A percentile compares a stretch with the other conserved stretches of the same genome.
Evolutionary conservation across 805 yeast genomes (phyloP).

Genomic region (Yarrowia sp.): DNA sequence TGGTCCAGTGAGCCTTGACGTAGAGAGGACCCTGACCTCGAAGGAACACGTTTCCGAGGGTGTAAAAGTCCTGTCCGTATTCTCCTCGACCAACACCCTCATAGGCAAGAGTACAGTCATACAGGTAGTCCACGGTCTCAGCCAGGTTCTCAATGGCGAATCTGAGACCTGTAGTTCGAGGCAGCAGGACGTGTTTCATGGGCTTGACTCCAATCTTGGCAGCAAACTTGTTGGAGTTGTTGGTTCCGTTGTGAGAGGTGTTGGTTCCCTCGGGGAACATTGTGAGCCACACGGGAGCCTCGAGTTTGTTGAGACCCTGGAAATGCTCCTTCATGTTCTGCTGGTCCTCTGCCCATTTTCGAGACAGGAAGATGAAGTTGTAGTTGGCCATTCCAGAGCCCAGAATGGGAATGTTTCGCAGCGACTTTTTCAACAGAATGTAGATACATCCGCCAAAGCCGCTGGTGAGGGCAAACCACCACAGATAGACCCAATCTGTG

Average conservation of each 20-base stretch:
- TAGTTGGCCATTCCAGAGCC: conserved; percentile 87
- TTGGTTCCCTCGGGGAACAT: conserved; percentile 97
- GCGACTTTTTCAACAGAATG: conserved; percentile 79
- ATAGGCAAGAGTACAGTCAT: conserved; percentile 86
- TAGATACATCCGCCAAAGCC: conserved; percentile 67
- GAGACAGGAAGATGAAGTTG: conserved; percentile 76
- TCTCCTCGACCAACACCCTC: conserved; percentile 66
- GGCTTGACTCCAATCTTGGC: conserved; percentile 54
- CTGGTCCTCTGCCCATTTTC: conserved; percentile 87
- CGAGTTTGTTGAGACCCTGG: conserved; percentile 58
- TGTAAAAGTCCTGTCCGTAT: conserved; percentile 79
- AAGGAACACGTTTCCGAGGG: conserved; percentile 67
- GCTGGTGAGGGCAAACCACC: conserved; percentile 84
- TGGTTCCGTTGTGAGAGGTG: conserved; percentile 68
- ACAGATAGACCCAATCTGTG: conserved; percentile 88
- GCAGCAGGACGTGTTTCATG: conserved; percentile 73
- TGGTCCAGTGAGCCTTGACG: conserved; percentile 70
- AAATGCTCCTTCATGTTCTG: conserved; percentile 62
- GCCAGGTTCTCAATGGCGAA: conserved; percentile 64
- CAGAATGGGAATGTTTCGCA: conserved; percentile 70
- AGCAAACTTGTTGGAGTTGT: conserved; percentile 65
- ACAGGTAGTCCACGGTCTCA: conserved; percentile 56
- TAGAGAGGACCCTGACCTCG: conserved; percentile 73
- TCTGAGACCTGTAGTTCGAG: conserved; percentile 81
- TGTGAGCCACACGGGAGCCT: conserved; percentile 66